Conservation (phyloP, 345 rosid species). For the Moricandia moricandioides region DNA sequence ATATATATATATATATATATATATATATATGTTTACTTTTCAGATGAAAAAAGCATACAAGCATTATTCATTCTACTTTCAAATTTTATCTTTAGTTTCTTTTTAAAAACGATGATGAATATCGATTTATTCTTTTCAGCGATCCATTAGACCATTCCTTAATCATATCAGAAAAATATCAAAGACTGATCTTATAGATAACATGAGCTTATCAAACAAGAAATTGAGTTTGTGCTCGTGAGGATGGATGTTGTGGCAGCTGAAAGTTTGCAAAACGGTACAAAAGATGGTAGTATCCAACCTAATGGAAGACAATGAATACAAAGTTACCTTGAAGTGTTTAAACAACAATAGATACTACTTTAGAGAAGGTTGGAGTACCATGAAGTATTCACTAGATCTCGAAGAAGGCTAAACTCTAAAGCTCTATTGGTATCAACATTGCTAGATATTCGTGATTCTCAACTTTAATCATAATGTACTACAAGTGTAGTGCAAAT, state of each 20-base stretch:
- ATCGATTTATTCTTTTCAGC: neutral
- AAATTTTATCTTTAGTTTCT: too few species aligned
- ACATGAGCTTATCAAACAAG: neutral
- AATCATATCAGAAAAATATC: neutral
- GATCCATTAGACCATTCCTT: neutral
- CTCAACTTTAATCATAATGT: neutral
- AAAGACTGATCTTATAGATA: neutral
- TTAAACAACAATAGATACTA: neutral
- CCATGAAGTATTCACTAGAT: neutral
- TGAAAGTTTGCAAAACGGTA: neutral
- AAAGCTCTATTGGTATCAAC: neutral
- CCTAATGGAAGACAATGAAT: neutral
- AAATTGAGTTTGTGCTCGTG: neutral
- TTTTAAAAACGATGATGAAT: too few species aligned
- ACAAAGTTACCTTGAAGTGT: neutral
- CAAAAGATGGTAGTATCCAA: neutral
- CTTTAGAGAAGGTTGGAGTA: neutral
- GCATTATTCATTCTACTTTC: too few species aligned
- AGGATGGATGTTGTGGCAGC: neutral
- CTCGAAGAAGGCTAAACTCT: neutral
- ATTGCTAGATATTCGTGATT: neutral
- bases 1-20: too few species aligned
- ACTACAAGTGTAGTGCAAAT: too few species aligned
- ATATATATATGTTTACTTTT: too few species aligned
- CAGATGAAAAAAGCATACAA: too few species aligned